Conservation (phyloP, 495 filamentous ascomycete genomes). For the Astrothelium macrocarpum region DNA sequence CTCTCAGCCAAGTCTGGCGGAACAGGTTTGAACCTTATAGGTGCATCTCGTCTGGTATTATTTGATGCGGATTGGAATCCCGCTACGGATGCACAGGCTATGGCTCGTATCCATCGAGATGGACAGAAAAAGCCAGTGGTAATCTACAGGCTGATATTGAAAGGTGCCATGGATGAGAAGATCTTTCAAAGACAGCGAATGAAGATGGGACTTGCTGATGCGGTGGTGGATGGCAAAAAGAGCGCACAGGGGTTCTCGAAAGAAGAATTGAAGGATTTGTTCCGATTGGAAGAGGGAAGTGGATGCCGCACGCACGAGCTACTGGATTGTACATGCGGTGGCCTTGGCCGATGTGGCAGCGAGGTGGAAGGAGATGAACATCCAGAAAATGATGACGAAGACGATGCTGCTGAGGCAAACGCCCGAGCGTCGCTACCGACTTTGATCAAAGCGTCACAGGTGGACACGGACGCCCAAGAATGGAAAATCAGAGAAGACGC, state of each 20-base stretch:
- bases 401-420: constrained; percentile 11
- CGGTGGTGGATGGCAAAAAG: constrained; percentile 55
- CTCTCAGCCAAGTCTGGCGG: constrained; percentile 73
- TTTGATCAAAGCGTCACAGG: constrained; percentile 48
- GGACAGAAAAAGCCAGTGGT: constrained; percentile 62
- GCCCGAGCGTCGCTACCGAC: constrained; percentile 16
- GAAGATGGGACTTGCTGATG: constrained; percentile 61
- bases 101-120: constrained; percentile 74
- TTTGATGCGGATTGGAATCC: constrained; percentile 85
- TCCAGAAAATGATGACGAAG: constrained; percentile 14
- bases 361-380: constrained; percentile 7
- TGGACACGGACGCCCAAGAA: constrained; percentile 55
- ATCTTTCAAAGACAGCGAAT: constrained; percentile 76
- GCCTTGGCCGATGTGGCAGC: constrained; percentile 35
- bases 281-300: constrained; percentile 52
- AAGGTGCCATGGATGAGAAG: constrained; percentile 71
- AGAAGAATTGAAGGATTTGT: constrained; percentile 63
- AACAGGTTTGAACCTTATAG: constrained; percentile 67
- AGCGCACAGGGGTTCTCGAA: constrained; percentile 51
- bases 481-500: constrained; percentile 33
- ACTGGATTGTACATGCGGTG: constrained; percentile 57
- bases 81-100: constrained; percentile 71
- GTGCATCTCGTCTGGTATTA: constrained; percentile 63
- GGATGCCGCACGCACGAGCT: constrained; percentile 62
- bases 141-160: constrained; percentile 65